These are phyloP conservation scores for Lanmaoa rubissima DNA, from an alignment of 768 basidiomycete species.

Conservation along the genomic window DNA sequence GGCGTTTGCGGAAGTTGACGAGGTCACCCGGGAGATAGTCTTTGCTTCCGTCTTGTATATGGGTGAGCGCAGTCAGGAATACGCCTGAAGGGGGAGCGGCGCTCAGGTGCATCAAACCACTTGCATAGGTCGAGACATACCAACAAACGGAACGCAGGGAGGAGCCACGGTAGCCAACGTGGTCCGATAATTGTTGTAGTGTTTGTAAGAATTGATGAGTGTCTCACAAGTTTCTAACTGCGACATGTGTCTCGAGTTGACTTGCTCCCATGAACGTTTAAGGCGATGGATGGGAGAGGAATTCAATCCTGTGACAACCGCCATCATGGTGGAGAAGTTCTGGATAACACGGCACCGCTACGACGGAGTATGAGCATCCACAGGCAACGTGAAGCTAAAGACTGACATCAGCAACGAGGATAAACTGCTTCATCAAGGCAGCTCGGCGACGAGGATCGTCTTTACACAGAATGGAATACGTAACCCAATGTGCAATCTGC, in stretches of 20 bases:
- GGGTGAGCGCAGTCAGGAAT: conserved; percentile 56
- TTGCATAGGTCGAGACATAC: conserved; percentile 34
- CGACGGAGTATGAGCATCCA: conserved; percentile 3
- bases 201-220: conserved; percentile 63
- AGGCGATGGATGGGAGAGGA: conserved; percentile 62
- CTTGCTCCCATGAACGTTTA: conserved; percentile 63
- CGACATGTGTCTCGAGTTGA: conserved; percentile 47
- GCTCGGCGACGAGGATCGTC: conserved; percentile 62
- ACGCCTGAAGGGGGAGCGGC: conserved; percentile 39
- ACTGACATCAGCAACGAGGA: conserved; percentile 61
- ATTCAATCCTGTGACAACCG: conserved; percentile 65
- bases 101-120: conserved; percentile 2
- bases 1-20: conserved; percentile 60
- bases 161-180: conserved; percentile 53
- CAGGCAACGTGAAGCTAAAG: not conserved
- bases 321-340: conserved; percentile 69
- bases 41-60: conserved; percentile 62
- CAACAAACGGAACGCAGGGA: conserved; percentile 71
- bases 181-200: conserved; percentile 61
- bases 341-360: conserved; percentile 62
- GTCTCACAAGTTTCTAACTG: conserved; percentile 53
- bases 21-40: conserved; percentile 44
- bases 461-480: conserved; percentile 51
- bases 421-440: conserved; percentile 62
- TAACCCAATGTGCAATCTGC: conserved; percentile 61